Evolutionary conservation across 768 basidiomycete genomes (phyloP).

Genomic region (Termitomyces sp.): DNA sequence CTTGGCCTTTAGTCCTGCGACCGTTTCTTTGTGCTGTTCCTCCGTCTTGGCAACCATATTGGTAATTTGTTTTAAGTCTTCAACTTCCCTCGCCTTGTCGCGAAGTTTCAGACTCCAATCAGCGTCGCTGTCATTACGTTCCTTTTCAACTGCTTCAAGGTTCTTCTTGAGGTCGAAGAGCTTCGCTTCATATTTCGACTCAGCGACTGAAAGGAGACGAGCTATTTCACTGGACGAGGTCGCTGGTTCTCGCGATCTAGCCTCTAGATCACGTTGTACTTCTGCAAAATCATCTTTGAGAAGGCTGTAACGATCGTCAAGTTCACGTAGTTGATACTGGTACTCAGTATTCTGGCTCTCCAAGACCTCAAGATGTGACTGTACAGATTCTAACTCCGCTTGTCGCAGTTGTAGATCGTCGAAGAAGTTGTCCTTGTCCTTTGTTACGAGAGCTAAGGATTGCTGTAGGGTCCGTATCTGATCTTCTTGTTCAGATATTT

Average conservation of each 20-base stretch:
- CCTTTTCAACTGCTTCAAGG: slow-evolving; percentile 65
- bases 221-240: slow-evolving; percentile 64
- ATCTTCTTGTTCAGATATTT: slow-evolving; percentile 51
- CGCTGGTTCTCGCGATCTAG: slow-evolving; percentile 34
- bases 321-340: slow-evolving; percentile 81
- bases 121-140: slow-evolving; percentile 82
- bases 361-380: slow-evolving; percentile 67
- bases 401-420: slow-evolving; percentile 84
- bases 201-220: slow-evolving; percentile 66
- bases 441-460: slow-evolving; percentile 60
- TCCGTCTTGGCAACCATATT: slow-evolving; percentile 53
- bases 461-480: slow-evolving; percentile 68
- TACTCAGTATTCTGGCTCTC: slow-evolving; percentile 79
- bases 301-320: slow-evolving; percentile 63
- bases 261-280: slow-evolving; percentile 53
- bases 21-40: slow-evolving; percentile 52
- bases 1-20: slow-evolving; percentile 46
- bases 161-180: slow-evolving; percentile 67
- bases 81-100: slow-evolving; percentile 73
- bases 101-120: slow-evolving; percentile 84
- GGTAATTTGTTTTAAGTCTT: slow-evolving; percentile 59
- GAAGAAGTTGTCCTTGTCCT: slow-evolving; percentile 78
- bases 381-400: slow-evolving; percentile 84
- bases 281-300: slow-evolving; percentile 70
- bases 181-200: slow-evolving; percentile 72